phyloP scores from a whole-genome alignment of 176 grass and related monocot genomes.

The Canna indica region DNA sequence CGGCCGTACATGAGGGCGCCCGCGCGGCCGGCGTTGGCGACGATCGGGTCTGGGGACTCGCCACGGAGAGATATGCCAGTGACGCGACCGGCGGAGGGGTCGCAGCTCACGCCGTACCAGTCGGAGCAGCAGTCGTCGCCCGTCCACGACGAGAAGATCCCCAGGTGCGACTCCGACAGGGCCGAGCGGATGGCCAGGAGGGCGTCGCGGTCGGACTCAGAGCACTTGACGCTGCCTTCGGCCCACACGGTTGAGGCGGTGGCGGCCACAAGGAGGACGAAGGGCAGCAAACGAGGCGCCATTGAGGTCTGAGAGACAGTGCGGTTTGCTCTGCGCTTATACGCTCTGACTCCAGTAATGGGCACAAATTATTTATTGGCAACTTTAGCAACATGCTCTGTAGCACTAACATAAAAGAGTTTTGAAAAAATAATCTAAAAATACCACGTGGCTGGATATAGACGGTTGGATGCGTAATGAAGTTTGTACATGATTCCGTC shows the following conservation, averaged over 20 bases:
- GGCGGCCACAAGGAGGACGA: neutral
- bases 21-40: conserved; percentile 39
- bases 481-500: no score
- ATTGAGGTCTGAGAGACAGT: neutral
- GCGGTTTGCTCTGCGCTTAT: no score
- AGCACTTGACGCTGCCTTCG: neutral
- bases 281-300: neutral
- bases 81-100: conserved; percentile 53
- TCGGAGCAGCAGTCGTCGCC: conserved; percentile 51
- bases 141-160: conserved; percentile 15
- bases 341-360: no score
- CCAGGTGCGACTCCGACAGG: neutral
- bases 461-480: no score
- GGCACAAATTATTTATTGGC: no score
- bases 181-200: conserved; percentile 6
- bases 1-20: conserved; percentile 87
- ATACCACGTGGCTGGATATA: no score
- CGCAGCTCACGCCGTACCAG: conserved; percentile 96
- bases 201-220: conserved; percentile 1
- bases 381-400: no score
- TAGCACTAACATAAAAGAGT: no score
- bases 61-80: conserved; percentile 67
- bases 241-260: neutral
- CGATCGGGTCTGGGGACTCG: conserved; percentile 70
- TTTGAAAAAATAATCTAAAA: no score